phyloP scores from a whole-genome alignment of 2,329 filamentous ascomycete species.

The Arthrobotrys iridis region DNA sequence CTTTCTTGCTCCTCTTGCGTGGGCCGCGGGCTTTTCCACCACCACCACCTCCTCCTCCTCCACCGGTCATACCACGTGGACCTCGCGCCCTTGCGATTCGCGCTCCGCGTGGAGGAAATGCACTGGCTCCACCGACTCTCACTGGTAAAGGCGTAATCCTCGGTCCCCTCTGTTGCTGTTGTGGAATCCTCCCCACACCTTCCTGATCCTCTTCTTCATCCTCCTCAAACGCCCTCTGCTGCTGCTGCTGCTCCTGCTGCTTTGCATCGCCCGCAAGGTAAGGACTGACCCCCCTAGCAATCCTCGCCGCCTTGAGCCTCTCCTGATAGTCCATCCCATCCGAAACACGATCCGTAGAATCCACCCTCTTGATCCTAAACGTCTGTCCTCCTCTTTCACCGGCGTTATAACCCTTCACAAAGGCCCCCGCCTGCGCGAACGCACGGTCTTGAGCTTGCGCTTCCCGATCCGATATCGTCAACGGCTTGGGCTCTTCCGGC shows the following conservation, averaged over 20 bases:
- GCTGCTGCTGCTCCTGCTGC: neutral
- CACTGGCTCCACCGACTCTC: neutral
- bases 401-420: neutral
- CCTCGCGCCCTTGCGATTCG: neutral
- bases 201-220: neutral
- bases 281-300: neutral
- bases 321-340: neutral
- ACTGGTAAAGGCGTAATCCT: neutral
- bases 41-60: neutral
- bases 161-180: neutral
- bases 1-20: neutral
- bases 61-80: neutral
- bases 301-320: neutral
- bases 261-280: neutral
- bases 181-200: no score
- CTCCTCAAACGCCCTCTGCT: neutral
- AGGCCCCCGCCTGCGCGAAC: neutral
- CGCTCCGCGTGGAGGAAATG: neutral
- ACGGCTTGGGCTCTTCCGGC: neutral
- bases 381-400: neutral
- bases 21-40: neutral
- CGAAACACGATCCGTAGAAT: neutral
- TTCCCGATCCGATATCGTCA: conserved; percentile 20
- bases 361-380: neutral
- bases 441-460: conserved; percentile 16